Evolutionary conservation across 176 grass and related monocot genomes (phyloP).

Genomic region (Phyllostachys edulis): DNA sequence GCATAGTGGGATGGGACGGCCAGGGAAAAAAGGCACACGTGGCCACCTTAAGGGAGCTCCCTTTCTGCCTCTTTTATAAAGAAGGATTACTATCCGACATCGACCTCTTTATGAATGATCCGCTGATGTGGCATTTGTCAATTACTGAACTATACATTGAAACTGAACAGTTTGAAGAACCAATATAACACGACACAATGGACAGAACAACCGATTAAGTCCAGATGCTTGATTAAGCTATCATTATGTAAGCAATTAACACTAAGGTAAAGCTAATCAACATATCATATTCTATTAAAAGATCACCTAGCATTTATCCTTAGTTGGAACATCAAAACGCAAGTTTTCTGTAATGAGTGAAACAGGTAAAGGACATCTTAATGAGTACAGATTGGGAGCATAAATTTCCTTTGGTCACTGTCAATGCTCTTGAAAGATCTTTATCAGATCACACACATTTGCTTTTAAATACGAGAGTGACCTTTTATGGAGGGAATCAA

Average conservation of each 20-base stretch:
- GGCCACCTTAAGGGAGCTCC: too few relatives aligned
- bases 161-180: constrained; percentile 1
- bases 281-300: not conserved
- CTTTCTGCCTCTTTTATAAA: too few relatives aligned
- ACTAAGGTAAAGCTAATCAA: constrained; percentile 23
- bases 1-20: too few relatives aligned
- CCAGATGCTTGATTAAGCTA: not conserved
- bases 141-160: not conserved
- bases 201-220: not conserved
- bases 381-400: too few relatives aligned
- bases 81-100: constrained; percentile 68
- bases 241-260: not conserved
- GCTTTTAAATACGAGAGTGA: too few relatives aligned
- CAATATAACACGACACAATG: constrained; percentile 11
- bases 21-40: too few relatives aligned
- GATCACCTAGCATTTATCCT: not conserved
- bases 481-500: too few relatives aligned
- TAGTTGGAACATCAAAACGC: not conserved
- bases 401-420: too few relatives aligned
- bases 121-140: constrained; percentile 35
- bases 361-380: not conserved
- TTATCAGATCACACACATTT: too few relatives aligned
- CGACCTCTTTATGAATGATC: constrained; percentile 87
- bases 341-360: not conserved
- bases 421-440: too few relatives aligned